phyloP scores from a whole-genome alignment of 306 rosid genomes.

The Prunus mongolica region DNA sequence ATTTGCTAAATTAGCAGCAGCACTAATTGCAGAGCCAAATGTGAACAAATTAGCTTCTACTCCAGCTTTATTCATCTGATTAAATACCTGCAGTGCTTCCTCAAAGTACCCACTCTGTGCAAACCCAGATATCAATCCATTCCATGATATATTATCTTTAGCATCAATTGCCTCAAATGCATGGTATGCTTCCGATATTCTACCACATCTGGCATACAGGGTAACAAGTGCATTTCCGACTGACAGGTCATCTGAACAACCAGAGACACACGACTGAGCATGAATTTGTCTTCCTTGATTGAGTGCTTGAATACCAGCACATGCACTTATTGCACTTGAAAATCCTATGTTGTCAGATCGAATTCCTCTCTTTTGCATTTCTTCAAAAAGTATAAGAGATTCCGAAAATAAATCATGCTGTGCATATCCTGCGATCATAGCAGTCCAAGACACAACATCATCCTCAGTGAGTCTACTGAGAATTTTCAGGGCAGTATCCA shows the following conservation, averaged over 20 bases:
- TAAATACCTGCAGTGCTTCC: conserved; percentile 67
- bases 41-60: conserved; percentile 66
- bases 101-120: conserved; percentile 70
- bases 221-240: conserved; percentile 78
- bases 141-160: conserved; percentile 76
- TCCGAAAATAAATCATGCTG: conserved; percentile 60
- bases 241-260: conserved; percentile 67
- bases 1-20: conserved; percentile 69
- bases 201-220: conserved; percentile 83
- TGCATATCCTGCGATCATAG: conserved; percentile 84
- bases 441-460: conserved; percentile 84
- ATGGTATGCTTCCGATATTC: conserved; percentile 53
- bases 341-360: conserved; percentile 70
- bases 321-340: conserved; percentile 81
- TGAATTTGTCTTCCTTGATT: conserved; percentile 78
- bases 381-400: conserved; percentile 67
- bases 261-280: conserved; percentile 64
- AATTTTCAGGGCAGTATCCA: conserved; percentile 58
- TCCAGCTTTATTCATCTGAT: conserved; percentile 55
- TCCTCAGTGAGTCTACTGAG: conserved; percentile 52
- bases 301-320: conserved; percentile 74
- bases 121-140: conserved; percentile 75
- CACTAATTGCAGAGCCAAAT: conserved; percentile 74
- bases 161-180: conserved; percentile 55
- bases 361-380: conserved; percentile 68